Evolutionary conservation across 2,329 filamentous ascomycete genomes (phyloP), one percentile per base, ranked within the genome.

Genomic region (Calonectria hongkongensis): DNA sequence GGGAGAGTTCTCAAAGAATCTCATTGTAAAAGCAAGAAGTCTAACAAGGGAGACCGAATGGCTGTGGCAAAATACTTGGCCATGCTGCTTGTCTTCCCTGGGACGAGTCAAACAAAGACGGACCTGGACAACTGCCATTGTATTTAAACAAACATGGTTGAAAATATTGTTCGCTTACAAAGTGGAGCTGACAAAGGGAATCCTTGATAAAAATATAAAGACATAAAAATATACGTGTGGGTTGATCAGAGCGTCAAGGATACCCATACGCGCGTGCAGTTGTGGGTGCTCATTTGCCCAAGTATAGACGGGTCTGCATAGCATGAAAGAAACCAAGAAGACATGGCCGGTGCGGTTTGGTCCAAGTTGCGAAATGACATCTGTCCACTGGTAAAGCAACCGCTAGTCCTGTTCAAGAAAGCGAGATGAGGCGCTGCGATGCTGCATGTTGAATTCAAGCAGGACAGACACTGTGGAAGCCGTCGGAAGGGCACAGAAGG

Each of bases 401-500:
- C 4, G 25, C 48, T 16, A 18, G 5, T 16, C 5, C 45, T 48
- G 9, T 9, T 45, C 45, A 51, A 18, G 43, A 60, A 43, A 25
- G 36, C 13, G 25, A 8, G 36, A n/a, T 21, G 18, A 8, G 18
- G 43, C 43, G 65, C 48, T 58, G 50, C 30, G 25, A 21, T 18
- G 27, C 28, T 36, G 33, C 33, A 45, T 54, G 25, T 5, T 27
- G 63, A 71, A 50, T 50, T 25, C 56, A 62, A 68, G 21, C 21
- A 54, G 25, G 36, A 51, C 15, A 36, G 72, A 48, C 15, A 36
- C 13, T 5, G 73, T 78, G 66, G 78, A 79, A 79, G 50, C 72
- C 21, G 41, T 65, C 64, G 70, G 78, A 79, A 79, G 72, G 54
- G 33, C 43, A 66, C 56, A 78, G 76, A 36, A 33, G 30, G 30